Percentiles rank a stretch among this genome's conserved stretches.
Evolutionary conservation across 208 protist genomes (phyloP).

Genomic region (Herpetomonas samuelpessoai): DNA sequence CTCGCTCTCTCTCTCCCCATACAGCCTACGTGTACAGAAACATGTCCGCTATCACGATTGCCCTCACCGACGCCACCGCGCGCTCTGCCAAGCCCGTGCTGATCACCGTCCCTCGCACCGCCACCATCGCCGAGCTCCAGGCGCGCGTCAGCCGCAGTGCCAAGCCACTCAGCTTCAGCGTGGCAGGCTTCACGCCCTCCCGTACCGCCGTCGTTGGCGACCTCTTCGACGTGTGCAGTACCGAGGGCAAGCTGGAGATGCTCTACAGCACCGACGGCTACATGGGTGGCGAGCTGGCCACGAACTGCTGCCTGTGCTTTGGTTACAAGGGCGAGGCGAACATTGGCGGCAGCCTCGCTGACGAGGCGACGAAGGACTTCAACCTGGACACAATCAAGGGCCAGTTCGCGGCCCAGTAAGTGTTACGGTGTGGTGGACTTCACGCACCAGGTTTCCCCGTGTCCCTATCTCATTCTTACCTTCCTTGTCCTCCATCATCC

Average conservation of each 20-base stretch:
- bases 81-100: background rate
- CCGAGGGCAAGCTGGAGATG: background rate
- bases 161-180: background rate
- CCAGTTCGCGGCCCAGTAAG: too few relatives aligned
- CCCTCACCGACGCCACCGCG: background rate
- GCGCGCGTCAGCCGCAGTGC: background rate
- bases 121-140: background rate
- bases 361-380: too few relatives aligned
- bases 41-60: background rate
- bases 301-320: background rate
- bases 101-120: background rate
- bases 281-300: background rate
- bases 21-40: too few relatives aligned
- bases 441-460: too few relatives aligned
- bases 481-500: too few relatives aligned
- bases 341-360: background rate
- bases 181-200: background rate
- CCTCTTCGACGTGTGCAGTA: background rate
- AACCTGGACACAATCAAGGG: too few relatives aligned
- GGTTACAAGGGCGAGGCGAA: background rate
- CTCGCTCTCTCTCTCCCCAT: too few relatives aligned
- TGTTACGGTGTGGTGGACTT: too few relatives aligned
- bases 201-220: background rate
- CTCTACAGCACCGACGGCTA: background rate
- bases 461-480: too few relatives aligned